Evolutionary conservation across 306 rosid species (phyloP), one percentile per base, ranked within the genome.

Genomic region (Dryas drummondii): DNA sequence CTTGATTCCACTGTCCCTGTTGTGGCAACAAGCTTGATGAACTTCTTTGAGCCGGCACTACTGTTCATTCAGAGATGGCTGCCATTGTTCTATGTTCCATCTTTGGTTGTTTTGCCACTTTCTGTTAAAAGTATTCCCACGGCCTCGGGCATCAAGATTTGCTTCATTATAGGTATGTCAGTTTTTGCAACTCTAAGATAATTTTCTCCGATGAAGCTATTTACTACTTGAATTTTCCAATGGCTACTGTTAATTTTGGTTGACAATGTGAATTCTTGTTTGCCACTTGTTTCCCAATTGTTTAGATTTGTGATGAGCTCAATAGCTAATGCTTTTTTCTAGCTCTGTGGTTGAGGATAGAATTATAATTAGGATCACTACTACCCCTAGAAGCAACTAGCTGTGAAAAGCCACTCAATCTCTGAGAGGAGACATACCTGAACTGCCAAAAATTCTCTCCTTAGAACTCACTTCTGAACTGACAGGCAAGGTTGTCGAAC

Each of bases 11-110:
- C 91, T 42, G 79, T 87, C 59, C 96, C 97, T 0, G 69, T 87
- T 45, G 91, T 90, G 14, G 97, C 97, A 1, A 73, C 72, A 6
- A 82, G 88, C 77, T 73, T 91, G 86, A 66, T 87, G 90, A 81
- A 77, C 66, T 94, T 91, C 88, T 94, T 94, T 78, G 84, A 91
- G 72, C 98, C 98, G 1, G 98, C 93, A 37, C 85, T 88, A 45
- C 6, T 90, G 84, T 94, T 94, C 75, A 94, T 94, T 65, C 97
- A 94, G 82, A 88, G 97, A 79, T 94, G 97, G 94, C 92, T 94
- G 10, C 97, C 98, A 5, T 79, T 94, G 83, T 94, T 91, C 76
- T 94, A 94, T 62, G 97, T 94, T 80, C 97, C 98, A 9, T 86
- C 96, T 68, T 79, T 91, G 86, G 97, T 91, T 78, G 88, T 90